Evolutionary conservation across 1,139 yeast genomes (phyloP).

Genomic region (Casaregolazyma suthepensis): DNA sequence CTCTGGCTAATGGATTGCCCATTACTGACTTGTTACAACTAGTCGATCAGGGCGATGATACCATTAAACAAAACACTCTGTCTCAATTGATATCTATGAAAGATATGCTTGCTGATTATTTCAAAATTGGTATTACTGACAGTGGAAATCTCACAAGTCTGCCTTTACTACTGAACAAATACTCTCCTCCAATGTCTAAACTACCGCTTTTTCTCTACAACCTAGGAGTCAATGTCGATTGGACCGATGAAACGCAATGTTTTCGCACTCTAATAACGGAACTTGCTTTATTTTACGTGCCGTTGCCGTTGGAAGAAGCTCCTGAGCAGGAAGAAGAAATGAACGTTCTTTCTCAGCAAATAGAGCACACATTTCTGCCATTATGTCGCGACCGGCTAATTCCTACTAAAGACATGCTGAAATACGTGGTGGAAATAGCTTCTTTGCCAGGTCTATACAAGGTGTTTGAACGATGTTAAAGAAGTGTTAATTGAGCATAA

Average conservation of each 20-base stretch:
- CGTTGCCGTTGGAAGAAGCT: constrained; percentile 43
- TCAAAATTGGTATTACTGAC: constrained; percentile 42
- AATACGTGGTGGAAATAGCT: constrained; percentile 75
- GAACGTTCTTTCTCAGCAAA: constrained; percentile 14
- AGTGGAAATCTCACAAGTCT: constrained; percentile 34
- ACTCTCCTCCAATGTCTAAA: constrained; percentile 57
- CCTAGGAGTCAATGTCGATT: constrained; percentile 52
- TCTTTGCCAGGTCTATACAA: constrained; percentile 84
- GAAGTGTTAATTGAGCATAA: background rate
- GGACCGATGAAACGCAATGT: constrained; percentile 63
- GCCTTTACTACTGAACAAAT: constrained; percentile 63
- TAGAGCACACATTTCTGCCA: constrained; percentile 65
- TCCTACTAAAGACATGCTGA: constrained; percentile 50
- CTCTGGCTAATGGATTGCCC: constrained; percentile 17
- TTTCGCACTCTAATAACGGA: constrained; percentile 58
- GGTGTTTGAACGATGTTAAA: constrained; percentile 87
- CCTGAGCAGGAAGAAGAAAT: constrained; percentile 22
- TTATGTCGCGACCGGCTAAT: constrained; percentile 55
- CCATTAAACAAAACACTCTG: constrained; percentile 6
- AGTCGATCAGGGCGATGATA: constrained; percentile 1
- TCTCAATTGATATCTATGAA: constrained; percentile 22
- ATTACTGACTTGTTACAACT: constrained; percentile 14
- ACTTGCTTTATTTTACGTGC: constrained; percentile 68
- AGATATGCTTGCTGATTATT: constrained; percentile 81
- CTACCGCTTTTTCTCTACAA: constrained; percentile 62